phyloP scores from a whole-genome alignment of 768 basidiomycete genomes.

The Amanita phalloides region DNA sequence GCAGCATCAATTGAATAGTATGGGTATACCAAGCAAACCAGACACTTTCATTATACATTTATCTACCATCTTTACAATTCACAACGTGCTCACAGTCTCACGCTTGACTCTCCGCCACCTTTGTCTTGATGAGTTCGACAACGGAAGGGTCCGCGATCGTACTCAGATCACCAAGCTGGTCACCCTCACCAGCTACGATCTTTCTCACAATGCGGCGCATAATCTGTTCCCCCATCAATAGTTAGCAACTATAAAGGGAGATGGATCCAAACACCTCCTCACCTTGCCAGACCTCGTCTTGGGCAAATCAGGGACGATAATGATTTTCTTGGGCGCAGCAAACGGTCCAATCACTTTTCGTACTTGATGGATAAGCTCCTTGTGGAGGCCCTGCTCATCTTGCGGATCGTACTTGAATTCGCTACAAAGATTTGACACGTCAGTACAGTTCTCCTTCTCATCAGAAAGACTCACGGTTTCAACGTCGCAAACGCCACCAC shows the following conservation, averaged over 20 bases:
- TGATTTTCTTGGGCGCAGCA: slow-evolving; percentile 91
- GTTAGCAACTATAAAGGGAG: not conserved
- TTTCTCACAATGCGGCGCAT: slow-evolving; percentile 96
- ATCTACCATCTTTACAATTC: too few relatives aligned
- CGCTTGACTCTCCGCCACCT: slow-evolving; percentile 39
- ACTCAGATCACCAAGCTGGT: slow-evolving; percentile 91
- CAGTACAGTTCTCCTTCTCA: not conserved
- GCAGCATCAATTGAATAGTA: too few relatives aligned
- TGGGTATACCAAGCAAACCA: too few relatives aligned
- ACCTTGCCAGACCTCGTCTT: slow-evolving; percentile 96
- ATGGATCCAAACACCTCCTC: slow-evolving; percentile 7
- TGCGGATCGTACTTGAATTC: slow-evolving; percentile 71
- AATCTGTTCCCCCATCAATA: slow-evolving; percentile 35
- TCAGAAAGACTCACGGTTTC: slow-evolving; percentile 61
- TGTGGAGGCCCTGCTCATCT: slow-evolving; percentile 60
- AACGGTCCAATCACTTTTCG: slow-evolving; percentile 98
- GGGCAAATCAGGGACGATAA: slow-evolving; percentile 74
- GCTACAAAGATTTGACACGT: slow-evolving; percentile 12
- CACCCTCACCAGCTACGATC: slow-evolving; percentile 89
- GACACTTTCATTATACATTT: too few relatives aligned
- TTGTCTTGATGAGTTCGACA: slow-evolving; percentile 77
- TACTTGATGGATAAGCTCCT: slow-evolving; percentile 91
- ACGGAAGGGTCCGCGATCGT: slow-evolving; percentile 85
- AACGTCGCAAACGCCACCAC: slow-evolving; percentile 92
- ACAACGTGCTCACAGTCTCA: not conserved